Percentiles rank a stretch among this genome's conserved stretches.
These are phyloP conservation scores for Candida sp. DNA, from an alignment of 1,139 yeast species.

Conservation along the genomic window DNA sequence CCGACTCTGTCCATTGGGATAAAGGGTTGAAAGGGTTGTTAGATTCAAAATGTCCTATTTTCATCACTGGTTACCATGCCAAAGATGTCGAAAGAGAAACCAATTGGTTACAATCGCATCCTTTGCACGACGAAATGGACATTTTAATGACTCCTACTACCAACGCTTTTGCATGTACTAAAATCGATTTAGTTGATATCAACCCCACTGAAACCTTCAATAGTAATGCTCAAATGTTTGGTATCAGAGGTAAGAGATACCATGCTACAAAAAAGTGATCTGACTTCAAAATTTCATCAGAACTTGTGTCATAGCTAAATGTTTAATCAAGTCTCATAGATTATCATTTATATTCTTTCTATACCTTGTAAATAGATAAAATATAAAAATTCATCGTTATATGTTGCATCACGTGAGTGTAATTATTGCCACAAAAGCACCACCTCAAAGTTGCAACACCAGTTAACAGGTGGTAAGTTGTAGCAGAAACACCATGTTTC, in stretches of 20 bases:
- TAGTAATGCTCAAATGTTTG: conserved; percentile 85
- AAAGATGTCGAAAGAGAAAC: conserved; percentile 69
- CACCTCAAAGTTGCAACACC: too few species aligned
- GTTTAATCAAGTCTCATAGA: not conserved
- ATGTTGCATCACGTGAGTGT: not conserved
- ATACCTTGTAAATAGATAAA: not conserved
- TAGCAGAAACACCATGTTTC: not conserved
- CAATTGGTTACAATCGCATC: conserved; percentile 66
- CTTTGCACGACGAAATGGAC: conserved; percentile 66
- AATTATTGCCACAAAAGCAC: too few species aligned
- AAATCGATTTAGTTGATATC: conserved; percentile 89
- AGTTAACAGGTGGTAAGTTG: too few species aligned
- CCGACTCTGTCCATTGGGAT: conserved; percentile 79
- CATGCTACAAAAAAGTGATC: conserved; percentile 59
- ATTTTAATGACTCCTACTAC: conserved; percentile 70
- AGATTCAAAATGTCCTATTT: conserved; percentile 90
- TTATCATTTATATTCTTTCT: not conserved
- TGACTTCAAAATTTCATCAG: not conserved
- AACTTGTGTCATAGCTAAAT: conserved; percentile 12
- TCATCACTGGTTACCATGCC: conserved; percentile 86
- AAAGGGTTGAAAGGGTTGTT: conserved; percentile 80
- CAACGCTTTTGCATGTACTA: conserved; percentile 80
- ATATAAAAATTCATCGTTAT: not conserved
- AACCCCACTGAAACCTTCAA: conserved; percentile 93
- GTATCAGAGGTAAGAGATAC: conserved; percentile 94